phyloP scores from a whole-genome alignment of 2,329 filamentous ascomycete genomes.

The Bipolaris bicolor region DNA sequence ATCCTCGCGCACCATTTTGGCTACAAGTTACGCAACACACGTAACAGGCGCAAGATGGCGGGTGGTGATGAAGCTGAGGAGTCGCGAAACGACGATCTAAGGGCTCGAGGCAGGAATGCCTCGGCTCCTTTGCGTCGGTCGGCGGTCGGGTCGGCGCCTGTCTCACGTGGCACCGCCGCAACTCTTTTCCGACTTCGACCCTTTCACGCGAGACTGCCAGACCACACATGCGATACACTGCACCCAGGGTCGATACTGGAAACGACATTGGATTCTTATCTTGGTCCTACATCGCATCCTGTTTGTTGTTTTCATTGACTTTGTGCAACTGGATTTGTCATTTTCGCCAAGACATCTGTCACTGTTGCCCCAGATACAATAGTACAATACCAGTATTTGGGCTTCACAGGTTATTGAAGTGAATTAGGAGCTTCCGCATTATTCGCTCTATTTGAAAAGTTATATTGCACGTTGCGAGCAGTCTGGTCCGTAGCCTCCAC shows the following conservation, averaged over 20 bases:
- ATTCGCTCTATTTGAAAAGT: no score
- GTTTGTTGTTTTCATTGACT: no score
- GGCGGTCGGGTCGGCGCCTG: slow-evolving; percentile 16
- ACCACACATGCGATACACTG: neutral
- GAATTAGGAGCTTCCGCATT: no score
- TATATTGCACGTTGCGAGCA: no score
- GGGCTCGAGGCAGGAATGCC: slow-evolving; percentile 25
- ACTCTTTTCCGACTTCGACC: slow-evolving; percentile 11
- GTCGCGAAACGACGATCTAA: slow-evolving; percentile 23
- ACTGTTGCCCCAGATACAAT: no score
- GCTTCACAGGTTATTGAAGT: no score
- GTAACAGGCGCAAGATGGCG: slow-evolving; percentile 17
- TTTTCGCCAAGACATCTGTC: neutral
- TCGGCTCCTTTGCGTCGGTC: slow-evolving; percentile 17
- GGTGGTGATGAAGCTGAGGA: slow-evolving; percentile 17
- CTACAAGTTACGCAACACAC: slow-evolving; percentile 26
- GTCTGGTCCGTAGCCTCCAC: no score
- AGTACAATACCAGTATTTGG: neutral
- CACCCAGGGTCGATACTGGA: neutral
- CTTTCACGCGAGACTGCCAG: slow-evolving; percentile 6
- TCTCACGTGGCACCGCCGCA: slow-evolving; percentile 17
- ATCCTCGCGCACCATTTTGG: slow-evolving; percentile 91
- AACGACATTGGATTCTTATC: neutral
- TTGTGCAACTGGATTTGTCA: neutral
- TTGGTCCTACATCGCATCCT: neutral